Evolutionary conservation across 345 rosid species (phyloP), one percentile per base, ranked within the genome.

Genomic region (Excoecaria agallocha): DNA sequence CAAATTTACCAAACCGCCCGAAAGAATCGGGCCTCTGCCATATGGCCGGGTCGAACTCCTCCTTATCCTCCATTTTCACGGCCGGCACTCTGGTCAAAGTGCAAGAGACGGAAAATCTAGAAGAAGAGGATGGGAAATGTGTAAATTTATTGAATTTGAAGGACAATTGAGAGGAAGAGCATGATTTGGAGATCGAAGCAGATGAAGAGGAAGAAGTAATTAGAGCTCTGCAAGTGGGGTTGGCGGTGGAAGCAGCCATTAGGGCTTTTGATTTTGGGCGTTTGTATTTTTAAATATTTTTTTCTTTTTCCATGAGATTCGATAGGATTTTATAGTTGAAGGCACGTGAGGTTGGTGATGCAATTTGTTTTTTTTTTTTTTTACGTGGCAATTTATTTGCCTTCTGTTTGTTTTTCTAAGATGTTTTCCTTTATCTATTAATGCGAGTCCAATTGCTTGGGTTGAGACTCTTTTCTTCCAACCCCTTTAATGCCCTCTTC

Each of bases 1-100:
- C 98, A 74, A 89, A 92, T 81, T 84, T 85, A 10, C 98, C 98
- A 66, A 89, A 94, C 51, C 98, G 90, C 0, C 98, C 98, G 52
- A 91, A 88, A 0, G 94, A 74, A 77, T 94, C 98, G n/a, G 98
- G 98, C 43, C 98, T 76, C 70, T 73, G 80, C 89, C 89, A 85
- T 9, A n/a, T 1, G 13, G 58, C 43, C 19, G 86, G 78, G 69
- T 82, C 86, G 51, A 87, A 74, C 30, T 72, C 77, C 43, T 50
- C 76, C 30, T 52, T 30, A 22, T 65, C 79, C 73, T 76, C 85
- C 93, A 87, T 82, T 54, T 65, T 69, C 39, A 86, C 74, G n/a
- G 74, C 67, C 11, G 90, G 65, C 57, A 79, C 92, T 30, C 76
- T 74, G 67, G 90, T 82, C 75, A 91, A 22, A 4, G 89, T 83